Evolutionary conservation across 2,329 filamentous ascomycete species (phyloP).

Genomic region (Aciculosporium take): DNA sequence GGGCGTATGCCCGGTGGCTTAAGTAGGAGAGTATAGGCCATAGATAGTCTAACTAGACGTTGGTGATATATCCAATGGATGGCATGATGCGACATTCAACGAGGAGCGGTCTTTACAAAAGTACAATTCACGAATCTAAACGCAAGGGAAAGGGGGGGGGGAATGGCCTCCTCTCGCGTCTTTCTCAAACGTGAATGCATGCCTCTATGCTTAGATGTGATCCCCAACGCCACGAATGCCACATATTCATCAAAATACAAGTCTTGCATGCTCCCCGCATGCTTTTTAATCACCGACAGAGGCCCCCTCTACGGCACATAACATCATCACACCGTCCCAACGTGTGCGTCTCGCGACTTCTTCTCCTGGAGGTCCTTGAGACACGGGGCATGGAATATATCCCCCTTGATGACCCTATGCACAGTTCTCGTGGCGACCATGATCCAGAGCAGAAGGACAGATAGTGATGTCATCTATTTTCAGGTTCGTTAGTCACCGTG

Average conservation of each 20-base stretch:
- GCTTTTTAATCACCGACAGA: no score
- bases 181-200: no score
- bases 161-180: no score
- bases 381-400: constrained; percentile 32
- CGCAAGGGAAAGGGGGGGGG: no score
- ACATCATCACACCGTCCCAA: constrained; percentile 14
- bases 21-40: constrained; percentile 13
- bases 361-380: constrained; percentile 24
- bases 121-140: no score
- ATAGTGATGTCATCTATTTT: constrained; percentile 24
- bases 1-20: constrained; percentile 77
- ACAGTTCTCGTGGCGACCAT: constrained; percentile 26
- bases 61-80: background rate
- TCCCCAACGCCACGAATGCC: background rate
- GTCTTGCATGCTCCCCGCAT: no score
- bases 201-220: no score
- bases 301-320: no score
- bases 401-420: constrained; percentile 22
- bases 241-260: background rate
- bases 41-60: background rate
- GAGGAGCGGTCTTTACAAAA: background rate
- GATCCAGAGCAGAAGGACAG: constrained; percentile 28
- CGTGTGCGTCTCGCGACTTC: constrained; percentile 13
- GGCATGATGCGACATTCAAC: background rate
- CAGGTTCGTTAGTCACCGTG: background rate